Base-by-base conservation (phyloP, 768 basidiomycete genomes). In the Tricholoma terreum region DNA sequence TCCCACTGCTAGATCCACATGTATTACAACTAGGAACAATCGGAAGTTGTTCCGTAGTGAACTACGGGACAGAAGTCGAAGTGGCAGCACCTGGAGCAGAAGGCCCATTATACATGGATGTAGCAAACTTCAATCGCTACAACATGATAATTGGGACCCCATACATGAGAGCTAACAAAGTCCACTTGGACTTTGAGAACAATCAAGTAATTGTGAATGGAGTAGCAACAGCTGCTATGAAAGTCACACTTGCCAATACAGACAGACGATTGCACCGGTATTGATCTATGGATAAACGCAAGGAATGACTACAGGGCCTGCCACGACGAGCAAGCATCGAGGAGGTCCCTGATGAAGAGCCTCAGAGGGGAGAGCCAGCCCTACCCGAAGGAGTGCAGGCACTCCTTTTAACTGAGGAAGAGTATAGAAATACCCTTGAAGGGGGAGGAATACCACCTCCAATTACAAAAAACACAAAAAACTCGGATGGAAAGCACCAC, bases 101-200 rank as follows among this genome's bases (percentile, higher is more conserved):
- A 0, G 21, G n/a, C 2, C 19, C 31, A 0, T 31, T 52, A 27
- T 74, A 75, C 35, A 58, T 75, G 4, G 71, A 77, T 27, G 24
- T 77, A 2, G 65, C 61, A 0, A 77, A 77, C 40, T 61, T 76
- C 8, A 70, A 75, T 27, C 56, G 57, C 2, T 77, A 75, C 54
- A 71, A 76, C 30, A 55, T 67, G 46, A 67, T 77, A 0, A 60
- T 77, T 1, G 73, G 76, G 0, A 72, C 66, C 2, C 70, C 70
- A 2, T 77, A 73, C 48, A 69, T 75, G 62, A 51, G 50, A 0
- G 51, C 56, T 22, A 58, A 71, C 50, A 52, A 55, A 7, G 67
- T 69, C 0, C 14, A 61, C 0, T 54, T 74, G 2, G 66, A 73
- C 52, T 71, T 75, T 40, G 54, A 52, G 0, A 52, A 27, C 24